These are phyloP conservation scores for Massarina eburnea DNA, from an alignment of 2,329 filamentous ascomycete genomes.

Conservation along the genomic window DNA sequence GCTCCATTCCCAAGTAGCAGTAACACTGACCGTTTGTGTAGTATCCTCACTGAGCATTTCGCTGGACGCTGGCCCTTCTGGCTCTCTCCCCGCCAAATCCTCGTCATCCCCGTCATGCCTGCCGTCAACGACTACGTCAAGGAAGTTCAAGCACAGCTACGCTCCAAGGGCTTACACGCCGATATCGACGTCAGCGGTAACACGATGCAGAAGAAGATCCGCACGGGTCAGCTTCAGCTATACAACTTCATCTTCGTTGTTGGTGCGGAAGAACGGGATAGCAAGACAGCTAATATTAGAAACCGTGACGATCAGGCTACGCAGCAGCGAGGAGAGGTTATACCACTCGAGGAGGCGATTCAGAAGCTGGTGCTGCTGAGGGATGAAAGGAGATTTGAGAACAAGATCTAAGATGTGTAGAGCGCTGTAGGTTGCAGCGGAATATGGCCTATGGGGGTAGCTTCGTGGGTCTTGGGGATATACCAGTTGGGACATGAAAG, in stretches of 20 bases:
- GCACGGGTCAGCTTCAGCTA: slow-evolving; percentile 75
- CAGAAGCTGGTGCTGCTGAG: slow-evolving; percentile 52
- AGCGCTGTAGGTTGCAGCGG: too few relatives aligned
- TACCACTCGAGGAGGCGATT: slow-evolving; percentile 62
- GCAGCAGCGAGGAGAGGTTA: slow-evolving; percentile 63
- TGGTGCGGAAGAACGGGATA: slow-evolving; percentile 63
- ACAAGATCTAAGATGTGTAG: slow-evolving; percentile 26
- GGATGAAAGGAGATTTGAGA: slow-evolving; percentile 46
- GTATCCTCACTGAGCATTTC: slow-evolving; percentile 79
- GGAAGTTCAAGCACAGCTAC: slow-evolving; percentile 71
- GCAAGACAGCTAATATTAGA: slow-evolving; percentile 62
- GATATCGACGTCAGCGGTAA: slow-evolving; percentile 74
- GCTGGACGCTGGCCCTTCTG: slow-evolving; percentile 89
- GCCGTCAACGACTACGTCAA: slow-evolving; percentile 70
- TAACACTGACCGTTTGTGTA: slow-evolving; percentile 16
- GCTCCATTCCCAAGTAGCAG: not conserved
- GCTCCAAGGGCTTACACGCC: slow-evolving; percentile 67
- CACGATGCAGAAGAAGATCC: slow-evolving; percentile 88
- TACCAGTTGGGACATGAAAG: too few relatives aligned
- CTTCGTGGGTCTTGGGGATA: too few relatives aligned
- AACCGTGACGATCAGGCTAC: slow-evolving; percentile 65
- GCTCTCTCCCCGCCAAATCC: slow-evolving; percentile 80
- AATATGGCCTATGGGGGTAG: too few relatives aligned
- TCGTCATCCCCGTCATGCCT: slow-evolving; percentile 76
- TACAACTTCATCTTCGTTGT: slow-evolving; percentile 84